Percentiles rank a stretch among this genome's conserved stretches.
Evolutionary conservation across 106 monocot genomes (phyloP).

Genomic region (Dendrobium chrysotoxum): DNA sequence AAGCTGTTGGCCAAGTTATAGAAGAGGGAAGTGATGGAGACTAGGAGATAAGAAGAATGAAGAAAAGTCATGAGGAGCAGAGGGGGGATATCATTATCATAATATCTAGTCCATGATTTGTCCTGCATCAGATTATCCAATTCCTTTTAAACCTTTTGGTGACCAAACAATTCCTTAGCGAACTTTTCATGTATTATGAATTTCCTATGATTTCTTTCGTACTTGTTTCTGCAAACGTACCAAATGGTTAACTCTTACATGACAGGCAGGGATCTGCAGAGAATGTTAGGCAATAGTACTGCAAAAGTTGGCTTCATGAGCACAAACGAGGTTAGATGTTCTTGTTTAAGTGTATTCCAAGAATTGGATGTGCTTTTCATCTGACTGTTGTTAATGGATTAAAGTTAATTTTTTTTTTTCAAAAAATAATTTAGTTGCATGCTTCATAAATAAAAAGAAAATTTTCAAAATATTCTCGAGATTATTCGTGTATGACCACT

Average conservation of each 20-base stretch:
- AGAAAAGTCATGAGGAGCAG: too few relatives aligned
- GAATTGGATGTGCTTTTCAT: not conserved
- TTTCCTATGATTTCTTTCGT: not conserved
- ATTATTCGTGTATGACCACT: too few relatives aligned
- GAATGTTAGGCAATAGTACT: constrained; percentile 68
- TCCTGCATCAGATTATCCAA: not conserved
- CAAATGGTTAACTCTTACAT: constrained; percentile 30
- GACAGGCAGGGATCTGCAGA: constrained; percentile 97
- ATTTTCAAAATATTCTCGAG: too few relatives aligned
- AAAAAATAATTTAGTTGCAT: not conserved
- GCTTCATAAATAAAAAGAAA: too few relatives aligned
- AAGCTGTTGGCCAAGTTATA: too few relatives aligned
- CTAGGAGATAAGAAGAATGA: too few relatives aligned
- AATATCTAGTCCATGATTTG: too few relatives aligned
- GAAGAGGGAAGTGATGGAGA: too few relatives aligned
- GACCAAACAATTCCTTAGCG: not conserved
- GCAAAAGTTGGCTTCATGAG: constrained; percentile 72
- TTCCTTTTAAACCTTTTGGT: not conserved
- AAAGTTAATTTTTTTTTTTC: not conserved
- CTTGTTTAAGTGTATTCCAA: not conserved
- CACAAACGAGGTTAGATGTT: constrained; percentile 47
- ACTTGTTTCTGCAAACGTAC: not conserved
- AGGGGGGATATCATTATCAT: too few relatives aligned
- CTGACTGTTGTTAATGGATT: not conserved
- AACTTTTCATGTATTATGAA: not conserved